Evolutionary conservation across 768 basidiomycete genomes (phyloP).

Genomic region (Macrolepiota dolichaula): DNA sequence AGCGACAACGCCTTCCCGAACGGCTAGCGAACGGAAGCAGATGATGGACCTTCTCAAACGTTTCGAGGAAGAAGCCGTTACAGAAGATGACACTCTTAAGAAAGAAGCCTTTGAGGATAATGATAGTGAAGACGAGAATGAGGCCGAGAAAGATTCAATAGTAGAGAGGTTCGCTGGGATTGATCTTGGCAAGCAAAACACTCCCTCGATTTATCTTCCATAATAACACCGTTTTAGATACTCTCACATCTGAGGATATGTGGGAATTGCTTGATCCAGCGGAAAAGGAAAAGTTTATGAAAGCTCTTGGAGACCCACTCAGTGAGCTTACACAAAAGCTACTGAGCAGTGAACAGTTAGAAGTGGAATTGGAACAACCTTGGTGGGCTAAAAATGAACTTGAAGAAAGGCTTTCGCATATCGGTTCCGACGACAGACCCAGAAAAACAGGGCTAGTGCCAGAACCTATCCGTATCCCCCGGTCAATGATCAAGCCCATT

Average conservation of each 20-base stretch:
- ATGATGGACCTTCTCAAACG: constrained; percentile 65
- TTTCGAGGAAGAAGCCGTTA: constrained; percentile 60
- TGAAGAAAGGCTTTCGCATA: background rate
- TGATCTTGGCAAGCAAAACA: constrained; percentile 52
- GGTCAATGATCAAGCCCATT: constrained; percentile 36
- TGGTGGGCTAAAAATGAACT: constrained; percentile 56
- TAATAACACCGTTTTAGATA: constrained; percentile 35
- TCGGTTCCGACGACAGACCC: background rate
- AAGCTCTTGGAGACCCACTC: constrained; percentile 56
- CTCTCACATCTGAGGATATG: constrained; percentile 50
- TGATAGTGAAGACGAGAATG: constrained; percentile 32
- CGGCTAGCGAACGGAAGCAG: constrained; percentile 51
- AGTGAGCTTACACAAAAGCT: constrained; percentile 59
- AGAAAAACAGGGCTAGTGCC: constrained; percentile 26
- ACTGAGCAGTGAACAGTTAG: constrained; percentile 53
- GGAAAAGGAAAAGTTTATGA: constrained; percentile 60
- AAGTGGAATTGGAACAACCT: constrained; percentile 46
- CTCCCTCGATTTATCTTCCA: background rate
- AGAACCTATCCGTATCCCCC: constrained; percentile 42
- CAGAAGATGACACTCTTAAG: constrained; percentile 21
- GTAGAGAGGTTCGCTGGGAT: constrained; percentile 49
- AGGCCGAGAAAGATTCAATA: constrained; percentile 37
- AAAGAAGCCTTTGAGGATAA: constrained; percentile 20
- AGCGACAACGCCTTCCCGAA: constrained; percentile 48
- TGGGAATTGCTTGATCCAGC: constrained; percentile 59